Evolutionary conservation across 805 yeast genomes (phyloP), one percentile per base, ranked within the genome.

Genomic region (Metschnikowia rubicola): DNA sequence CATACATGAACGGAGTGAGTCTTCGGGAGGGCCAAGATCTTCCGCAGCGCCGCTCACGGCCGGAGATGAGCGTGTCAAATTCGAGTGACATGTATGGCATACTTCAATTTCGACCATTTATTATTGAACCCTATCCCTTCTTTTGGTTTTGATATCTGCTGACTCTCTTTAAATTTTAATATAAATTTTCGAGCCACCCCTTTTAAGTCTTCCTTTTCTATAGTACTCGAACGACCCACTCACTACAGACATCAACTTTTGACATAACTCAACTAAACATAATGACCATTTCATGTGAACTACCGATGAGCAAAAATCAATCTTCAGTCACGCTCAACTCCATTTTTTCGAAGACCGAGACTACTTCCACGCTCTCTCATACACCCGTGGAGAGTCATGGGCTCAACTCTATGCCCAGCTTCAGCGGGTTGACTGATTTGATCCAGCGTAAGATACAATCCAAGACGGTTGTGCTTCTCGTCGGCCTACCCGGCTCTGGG

Each of bases 401-500:
- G 36, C 39, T 37, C 48, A 42, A 39, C 32, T 30, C 37, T 37
- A 26, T 42, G 46, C 46, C 51, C n/a, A 42, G 51, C 19, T 29
- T 48, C 38, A 38, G 47, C 39, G 53, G 50, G 36, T 51, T 57
- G 32, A 39, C 44, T 12, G 53, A 50, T 31, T 53, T 47, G 43
- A 53, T 51, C 35, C 51, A 42, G 31, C 43, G 44, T 31, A 47
- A 54, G 26, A 43, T 53, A 30, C 49, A 48, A 33, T 44, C 53
- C 26, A 61, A 52, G 46, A 55, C 60, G 32, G 51, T 64, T n/a
- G 56, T 68, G 35, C 54, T 71, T 46, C 52, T 71, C 42, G 71
- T 70, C 8, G 76, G 76, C 1, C 62, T 71, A 41, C 76, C 76
- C 0, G 76, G 75, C 2, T 60, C 66, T 3, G 76, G 76, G 3